These are phyloP conservation scores for Cyclaneusma minus DNA, from an alignment of 2,329 filamentous ascomycete genomes.

Conservation along the genomic window DNA sequence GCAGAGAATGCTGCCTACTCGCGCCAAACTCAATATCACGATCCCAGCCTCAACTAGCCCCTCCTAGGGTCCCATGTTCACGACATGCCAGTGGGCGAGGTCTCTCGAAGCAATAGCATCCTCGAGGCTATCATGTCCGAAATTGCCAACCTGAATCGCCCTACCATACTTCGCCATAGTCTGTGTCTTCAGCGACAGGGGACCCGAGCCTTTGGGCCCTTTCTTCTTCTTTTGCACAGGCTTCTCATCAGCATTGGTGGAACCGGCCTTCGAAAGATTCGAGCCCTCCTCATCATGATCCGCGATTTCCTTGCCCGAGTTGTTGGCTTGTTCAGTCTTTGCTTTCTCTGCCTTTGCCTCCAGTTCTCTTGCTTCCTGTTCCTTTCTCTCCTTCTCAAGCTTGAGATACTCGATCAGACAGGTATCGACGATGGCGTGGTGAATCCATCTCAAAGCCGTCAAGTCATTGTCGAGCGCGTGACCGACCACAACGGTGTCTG, in stretches of 20 bases:
- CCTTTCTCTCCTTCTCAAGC: not conserved
- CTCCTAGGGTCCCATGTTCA: too few relatives aligned
- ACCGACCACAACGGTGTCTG: slow-evolving; percentile 30
- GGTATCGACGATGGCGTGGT: slow-evolving; percentile 29
- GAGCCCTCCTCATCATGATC: too few relatives aligned
- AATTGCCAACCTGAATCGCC: not conserved
- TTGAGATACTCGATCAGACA: slow-evolving; percentile 13
- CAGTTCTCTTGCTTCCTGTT: slow-evolving; percentile 2
- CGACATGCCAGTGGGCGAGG: not conserved
- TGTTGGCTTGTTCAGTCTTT: slow-evolving; percentile 1
- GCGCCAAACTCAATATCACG: too few relatives aligned
- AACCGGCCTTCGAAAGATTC: too few relatives aligned
- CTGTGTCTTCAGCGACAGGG: slow-evolving; percentile 4
- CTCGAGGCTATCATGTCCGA: not conserved
- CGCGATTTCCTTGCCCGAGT: slow-evolving; percentile 1
- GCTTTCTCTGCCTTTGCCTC: slow-evolving; percentile 1
- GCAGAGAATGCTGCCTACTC: too few relatives aligned
- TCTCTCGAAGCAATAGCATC: not conserved
- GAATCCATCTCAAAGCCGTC: slow-evolving; percentile 30
- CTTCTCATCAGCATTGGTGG: too few relatives aligned
- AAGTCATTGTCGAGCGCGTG: slow-evolving; percentile 29
- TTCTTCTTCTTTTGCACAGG: slow-evolving; percentile 1
- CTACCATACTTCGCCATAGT: slow-evolving; percentile 3
- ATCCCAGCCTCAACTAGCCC: too few relatives aligned
- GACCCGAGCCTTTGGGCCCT: slow-evolving; percentile 2